These are phyloP conservation scores for Penicillium sp. DNA, from an alignment of 2,329 filamentous ascomycete species.

Conservation along the genomic window DNA sequence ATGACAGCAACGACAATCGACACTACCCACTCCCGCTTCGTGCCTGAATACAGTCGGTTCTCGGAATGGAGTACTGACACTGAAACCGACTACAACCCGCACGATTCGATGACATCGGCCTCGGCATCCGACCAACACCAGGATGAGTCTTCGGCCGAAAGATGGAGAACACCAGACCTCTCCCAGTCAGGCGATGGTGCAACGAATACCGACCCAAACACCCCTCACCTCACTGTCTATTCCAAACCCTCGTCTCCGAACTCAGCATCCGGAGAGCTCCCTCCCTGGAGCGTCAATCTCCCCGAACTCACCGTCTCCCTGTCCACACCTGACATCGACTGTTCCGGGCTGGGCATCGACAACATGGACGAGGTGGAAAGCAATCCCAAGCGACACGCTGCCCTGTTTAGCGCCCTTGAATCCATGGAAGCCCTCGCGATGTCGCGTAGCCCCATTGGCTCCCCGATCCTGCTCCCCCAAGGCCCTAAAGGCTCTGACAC, in stretches of 20 bases:
- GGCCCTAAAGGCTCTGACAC: constrained; percentile 1
- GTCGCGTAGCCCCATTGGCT: constrained; percentile 20
- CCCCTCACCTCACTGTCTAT: constrained; percentile 29
- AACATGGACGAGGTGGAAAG: constrained; percentile 27
- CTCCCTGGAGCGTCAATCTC: constrained; percentile 19
- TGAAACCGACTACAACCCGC: constrained; percentile 26
- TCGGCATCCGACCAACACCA: constrained; percentile 26
- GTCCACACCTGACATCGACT: constrained; percentile 22
- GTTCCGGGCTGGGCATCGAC: constrained; percentile 29
- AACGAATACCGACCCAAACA: constrained; percentile 29
- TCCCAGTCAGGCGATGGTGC: constrained; percentile 17
- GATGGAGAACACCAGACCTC: constrained; percentile 20
- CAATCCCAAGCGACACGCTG: constrained; percentile 33
- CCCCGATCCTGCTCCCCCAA: constrained; percentile 19
- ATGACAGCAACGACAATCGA: constrained; percentile 26
- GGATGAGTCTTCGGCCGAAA: constrained; percentile 17
- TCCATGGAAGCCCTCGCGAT: constrained; percentile 24
- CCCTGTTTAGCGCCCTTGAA: constrained; percentile 28
- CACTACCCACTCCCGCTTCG: constrained; percentile 25
- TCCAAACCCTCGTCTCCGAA: constrained; percentile 25
- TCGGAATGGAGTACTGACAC: constrained; percentile 37
- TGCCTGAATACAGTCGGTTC: constrained; percentile 30
- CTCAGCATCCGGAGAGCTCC: constrained; percentile 23
- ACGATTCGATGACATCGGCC: constrained; percentile 31
- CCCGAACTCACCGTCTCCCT: constrained; percentile 23